Conservation (phyloP, 2,329 filamentous ascomycete species). For the Aureobasidium lini region DNA sequence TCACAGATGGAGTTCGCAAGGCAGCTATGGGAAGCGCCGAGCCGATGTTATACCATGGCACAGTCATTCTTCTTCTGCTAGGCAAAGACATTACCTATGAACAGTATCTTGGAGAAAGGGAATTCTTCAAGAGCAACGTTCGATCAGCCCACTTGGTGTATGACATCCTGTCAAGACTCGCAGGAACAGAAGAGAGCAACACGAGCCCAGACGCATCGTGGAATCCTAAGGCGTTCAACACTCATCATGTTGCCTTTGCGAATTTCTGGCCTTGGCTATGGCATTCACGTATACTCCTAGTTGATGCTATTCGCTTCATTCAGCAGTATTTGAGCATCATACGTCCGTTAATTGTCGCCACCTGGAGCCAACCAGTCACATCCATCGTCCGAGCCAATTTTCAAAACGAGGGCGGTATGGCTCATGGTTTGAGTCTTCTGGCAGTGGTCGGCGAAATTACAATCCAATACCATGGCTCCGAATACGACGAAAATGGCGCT, state of each 20-base stretch:
- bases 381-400: not conserved
- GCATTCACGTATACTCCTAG: not conserved
- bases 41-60: too few species aligned
- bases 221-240: not conserved
- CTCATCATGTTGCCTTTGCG: not conserved
- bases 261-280: not conserved
- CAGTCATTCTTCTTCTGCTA: too few species aligned
- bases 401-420: not conserved
- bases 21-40: too few species aligned
- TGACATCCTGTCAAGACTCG: not conserved
- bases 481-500: not conserved
- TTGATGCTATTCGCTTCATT: not conserved
- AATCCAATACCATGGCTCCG: not conserved
- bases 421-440: not conserved
- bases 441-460: not conserved
- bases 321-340: not conserved
- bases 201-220: not conserved
- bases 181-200: not conserved
- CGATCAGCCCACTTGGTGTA: not conserved
- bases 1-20: too few species aligned
- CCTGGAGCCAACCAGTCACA: not conserved
- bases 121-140: not conserved
- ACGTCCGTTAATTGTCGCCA: not conserved
- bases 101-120: not conserved
- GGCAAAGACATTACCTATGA: not conserved